Evolutionary conservation across 495 filamentous ascomycete species (phyloP).

Genomic region (Penicillium argentinense): DNA sequence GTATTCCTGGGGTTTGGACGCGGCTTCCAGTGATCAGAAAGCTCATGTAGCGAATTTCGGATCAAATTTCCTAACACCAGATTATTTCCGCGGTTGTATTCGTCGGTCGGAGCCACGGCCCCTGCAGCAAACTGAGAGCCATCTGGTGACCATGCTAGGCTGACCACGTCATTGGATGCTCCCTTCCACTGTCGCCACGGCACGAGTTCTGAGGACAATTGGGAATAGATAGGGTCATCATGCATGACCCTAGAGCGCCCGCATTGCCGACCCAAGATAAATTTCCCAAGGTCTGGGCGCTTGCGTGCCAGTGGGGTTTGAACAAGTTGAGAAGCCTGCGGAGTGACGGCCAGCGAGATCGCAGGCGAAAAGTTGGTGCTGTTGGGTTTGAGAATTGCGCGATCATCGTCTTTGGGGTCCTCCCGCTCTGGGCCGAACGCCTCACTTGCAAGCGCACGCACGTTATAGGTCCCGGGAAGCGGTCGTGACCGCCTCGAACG

Average conservation of each 20-base stretch:
- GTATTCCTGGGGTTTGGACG: conserved; percentile 60
- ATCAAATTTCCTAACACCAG: conserved; percentile 67
- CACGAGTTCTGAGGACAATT: conserved; percentile 27
- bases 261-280: conserved; percentile 31
- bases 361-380: no score
- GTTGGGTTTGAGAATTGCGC: no score
- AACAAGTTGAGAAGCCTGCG: no score
- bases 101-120: conserved; percentile 71
- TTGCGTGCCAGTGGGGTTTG: no score
- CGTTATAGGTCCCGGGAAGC: conserved; percentile 13
- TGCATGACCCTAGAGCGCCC: conserved; percentile 2
- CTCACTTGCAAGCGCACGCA: conserved; percentile 9
- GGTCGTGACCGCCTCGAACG: conserved; percentile 12
- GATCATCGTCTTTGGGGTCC: not conserved
- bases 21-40: conserved; percentile 67
- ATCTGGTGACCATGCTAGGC: conserved; percentile 50
- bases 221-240: conserved; percentile 15
- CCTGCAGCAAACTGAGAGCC: conserved; percentile 56
- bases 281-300: conserved; percentile 9
- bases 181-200: conserved; percentile 49
- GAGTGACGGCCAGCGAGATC: no score
- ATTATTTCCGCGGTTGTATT: conserved; percentile 80
- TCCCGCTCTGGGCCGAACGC: not conserved
- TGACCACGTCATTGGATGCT: conserved; percentile 51
- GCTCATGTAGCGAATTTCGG: conserved; percentile 55